Base-by-base conservation (phyloP, 148 eudicot species). In the Fagopyrum homotropicum region DNA sequence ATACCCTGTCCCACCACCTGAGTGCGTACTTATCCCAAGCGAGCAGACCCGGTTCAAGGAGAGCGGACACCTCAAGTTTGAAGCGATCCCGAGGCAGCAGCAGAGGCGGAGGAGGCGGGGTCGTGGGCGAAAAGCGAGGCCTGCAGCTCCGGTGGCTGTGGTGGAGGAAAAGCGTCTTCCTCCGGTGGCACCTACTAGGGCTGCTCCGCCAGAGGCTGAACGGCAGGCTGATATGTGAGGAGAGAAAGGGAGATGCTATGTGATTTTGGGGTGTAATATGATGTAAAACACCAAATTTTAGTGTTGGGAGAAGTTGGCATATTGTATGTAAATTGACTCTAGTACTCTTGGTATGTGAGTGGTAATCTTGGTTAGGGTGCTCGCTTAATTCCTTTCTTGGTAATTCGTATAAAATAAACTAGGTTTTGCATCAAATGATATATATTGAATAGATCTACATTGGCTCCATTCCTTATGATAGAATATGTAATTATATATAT, bases 1-100 rank as follows among this genome's bases (percentile, higher is more conserved):
- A 6, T 85, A 85, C 73, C 82, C 90, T 8, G 87, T 86, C 45
- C 88, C 91, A 0, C 89, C 82, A 26, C 98, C 97, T 8, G 98
- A 94, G 78, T 94, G 98, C 59, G 86, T 89, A 12, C 73, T 84
- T 6, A 79, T 89, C 0, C 83, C 88, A 11, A 77, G 90, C 0
- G 97, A 93, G 61, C 85, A 81, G 69, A 78, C 79, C 43, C 26
- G 84, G 80, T 93, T 93, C 15, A 88, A 78, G 86, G 91, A 84
- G 14, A 86, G 80, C 3, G 98, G 98, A 0, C 72, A 90, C 82
- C 81, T 93, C 15, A 92, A 82, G 81, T 89, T 85, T 22, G 87
- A 82, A 35, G 82, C 85, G 2, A 80, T 85, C 22, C 85, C 85
- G 46, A 83, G 76, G 79, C 75, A 50, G 9, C 81, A 74, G 19